Base-by-base conservation (phyloP, 257 asterid genomes). In the Cruciata laevipes region DNA sequence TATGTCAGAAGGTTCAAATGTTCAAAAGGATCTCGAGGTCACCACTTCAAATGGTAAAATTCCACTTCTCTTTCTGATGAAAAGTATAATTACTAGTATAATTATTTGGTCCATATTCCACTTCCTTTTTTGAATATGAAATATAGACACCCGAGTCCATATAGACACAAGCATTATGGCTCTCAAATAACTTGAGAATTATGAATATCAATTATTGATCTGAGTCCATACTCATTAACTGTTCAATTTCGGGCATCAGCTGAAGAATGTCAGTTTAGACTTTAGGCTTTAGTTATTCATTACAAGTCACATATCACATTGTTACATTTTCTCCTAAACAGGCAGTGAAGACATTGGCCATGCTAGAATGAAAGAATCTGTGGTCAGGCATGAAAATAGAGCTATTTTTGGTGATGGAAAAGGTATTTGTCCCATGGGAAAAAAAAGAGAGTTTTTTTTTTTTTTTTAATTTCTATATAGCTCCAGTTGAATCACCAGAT, bases 41-140 rank as follows among this genome's bases (percentile, higher is more conserved):
- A 77, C 82, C 71, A 71, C 89, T 63, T 81, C 87, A 61, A 84
- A 78, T 79, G 96, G 96, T 88, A 82, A 67, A 76, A 25, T 44
- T 52, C 38, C 24, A 38, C 14, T 42, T 10, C 69, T 69, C 47
- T 27, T 24, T 40, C 31, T 18, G 13, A n/a, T 18, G 2, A n/a
- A 31, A 27, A 30, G 25, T 3, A 37, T 27, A 23, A 33, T 12
- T 13, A 25, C 33, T 53, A 60, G 18, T 66, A 7, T 12, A 42
- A 42, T 12, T 42, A 27, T 27, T 27, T 27, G 30, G 38, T 35
- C 38, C 38, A 35, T 35, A 7, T 35, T 35, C 7, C 38, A 35
- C 8, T 35, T 35, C 38, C 38, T 7, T 35, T 35, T 35, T 35
- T 27, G 30, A 27, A 27, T 27, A 27, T 27, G 30, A 27, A 27